Evolutionary conservation across 768 basidiomycete genomes (phyloP), one percentile per base, ranked within the genome.

Genomic region (Gautieria morchelliformis): DNA sequence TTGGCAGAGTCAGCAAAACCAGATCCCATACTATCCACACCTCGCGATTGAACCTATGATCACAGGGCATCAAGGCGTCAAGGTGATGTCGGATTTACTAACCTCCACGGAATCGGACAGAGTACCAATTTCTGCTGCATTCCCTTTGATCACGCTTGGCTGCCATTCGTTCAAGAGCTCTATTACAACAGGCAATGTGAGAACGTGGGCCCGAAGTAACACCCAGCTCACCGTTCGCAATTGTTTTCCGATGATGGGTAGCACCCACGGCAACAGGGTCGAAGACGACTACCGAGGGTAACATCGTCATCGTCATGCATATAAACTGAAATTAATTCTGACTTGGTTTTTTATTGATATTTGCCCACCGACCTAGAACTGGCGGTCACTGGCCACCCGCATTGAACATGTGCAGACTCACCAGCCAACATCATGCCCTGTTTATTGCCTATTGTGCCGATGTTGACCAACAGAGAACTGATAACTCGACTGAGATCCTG

Each of bases 251-350:
- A 67, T 81, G 89, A 4, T 69, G 62, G 2, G 88, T 89, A 0
- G 94, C 93, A 6, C 93, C 93, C 0, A 93, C 78, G 19, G 90
- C 94, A 11, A 97, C 94, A 2, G 94, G 94, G 66, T 96, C 94
- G 59, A 95, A 89, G 0, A 96, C 77, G 12, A 96, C 69, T 0
- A 53, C 77, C 78, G 48, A 73, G 66, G 63, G 93, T 94, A 14
- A 86, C 88, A 60, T 75, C 76, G 46, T 64, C 65, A 15, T 79
- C 78, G 19, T 42, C 1, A 53, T 44, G 52, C 8, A 58, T 65
- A 52, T 52, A 22, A 9, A 20, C 9, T 53, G 15, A 40, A 17
- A 53, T 24, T 17, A 52, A 19, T 35, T 22, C 30, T 30, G 32
- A 49, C 49, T n/a, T 19, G 50, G 58, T 32, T 58, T 56, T 58